A percentile compares a stretch with the other conserved stretches of the same genome.
These are phyloP conservation scores for Globisporangium camurandrum DNA, from an alignment of 352 stramenopile genomes.

Conservation along the genomic window DNA sequence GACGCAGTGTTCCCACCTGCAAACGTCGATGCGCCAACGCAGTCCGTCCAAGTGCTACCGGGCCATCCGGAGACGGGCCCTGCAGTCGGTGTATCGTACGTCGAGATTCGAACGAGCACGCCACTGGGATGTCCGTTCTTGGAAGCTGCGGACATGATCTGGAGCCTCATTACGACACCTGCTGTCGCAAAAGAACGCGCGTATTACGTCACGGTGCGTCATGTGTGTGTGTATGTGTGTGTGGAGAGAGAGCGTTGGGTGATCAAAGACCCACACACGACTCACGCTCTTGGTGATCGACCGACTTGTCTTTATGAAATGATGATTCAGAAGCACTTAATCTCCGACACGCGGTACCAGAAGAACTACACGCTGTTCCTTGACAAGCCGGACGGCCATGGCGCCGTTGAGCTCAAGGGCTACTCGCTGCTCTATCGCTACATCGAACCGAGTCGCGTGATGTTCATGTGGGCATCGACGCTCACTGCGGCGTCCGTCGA, in stretches of 20 bases:
- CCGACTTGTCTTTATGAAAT: not conserved
- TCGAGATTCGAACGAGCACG: conserved; percentile 5
- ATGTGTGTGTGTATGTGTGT: not conserved
- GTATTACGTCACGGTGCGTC: conserved; percentile 5
- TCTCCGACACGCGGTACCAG: conserved; percentile 4
- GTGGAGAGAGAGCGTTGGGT: too few species aligned
- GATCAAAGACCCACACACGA: too few species aligned
- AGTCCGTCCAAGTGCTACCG: not conserved
- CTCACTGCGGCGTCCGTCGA: not conserved
- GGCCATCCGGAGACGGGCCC: not conserved
- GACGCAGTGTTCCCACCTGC: not conserved
- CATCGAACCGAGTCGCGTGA: not conserved
- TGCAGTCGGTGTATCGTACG: not conserved
- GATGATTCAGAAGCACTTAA: not conserved
- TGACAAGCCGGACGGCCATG: not conserved
- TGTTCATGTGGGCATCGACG: conserved; percentile 3
- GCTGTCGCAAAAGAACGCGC: conserved; percentile 3
- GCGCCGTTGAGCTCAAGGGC: conserved; percentile 4
- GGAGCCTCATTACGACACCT: conserved; percentile 5
- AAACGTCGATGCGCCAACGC: not conserved
- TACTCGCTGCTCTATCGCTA: conserved; percentile 4
- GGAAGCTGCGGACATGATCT: conserved; percentile 7
- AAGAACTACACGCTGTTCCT: conserved; percentile 7
- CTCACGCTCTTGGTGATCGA: not conserved
- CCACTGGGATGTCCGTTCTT: not conserved